Percentiles rank a stretch among this genome's conserved stretches.
Conservation (phyloP, 2,329 filamentous ascomycete genomes). For the Pestalotiopsis sp. region DNA sequence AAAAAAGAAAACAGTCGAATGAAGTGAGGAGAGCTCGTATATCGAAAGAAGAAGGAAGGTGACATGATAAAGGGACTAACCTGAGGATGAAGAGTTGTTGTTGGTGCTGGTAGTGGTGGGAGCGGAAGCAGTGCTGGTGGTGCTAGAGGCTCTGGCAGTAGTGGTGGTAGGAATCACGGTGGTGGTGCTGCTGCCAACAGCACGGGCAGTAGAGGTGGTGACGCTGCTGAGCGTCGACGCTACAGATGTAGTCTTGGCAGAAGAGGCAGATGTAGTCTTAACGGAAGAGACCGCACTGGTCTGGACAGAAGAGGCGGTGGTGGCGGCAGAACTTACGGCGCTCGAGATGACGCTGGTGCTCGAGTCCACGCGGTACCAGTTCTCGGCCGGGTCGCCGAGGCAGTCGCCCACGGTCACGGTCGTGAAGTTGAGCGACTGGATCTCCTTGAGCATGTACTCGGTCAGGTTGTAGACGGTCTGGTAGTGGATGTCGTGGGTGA, state of each 20-base stretch:
- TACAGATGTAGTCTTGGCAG: conserved; percentile 13
- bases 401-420: conserved; percentile 50
- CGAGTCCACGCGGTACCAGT: conserved; percentile 42
- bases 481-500: conserved; percentile 55
- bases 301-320: conserved; percentile 10
- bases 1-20: background rate
- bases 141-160: conserved; percentile 7
- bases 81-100: conserved; percentile 1
- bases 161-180: background rate
- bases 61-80: background rate
- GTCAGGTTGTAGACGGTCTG: conserved; percentile 46
- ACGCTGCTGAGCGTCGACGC: conserved; percentile 2
- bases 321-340: conserved; percentile 1
- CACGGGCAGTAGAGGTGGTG: conserved; percentile 17
- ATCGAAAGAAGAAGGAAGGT: background rate
- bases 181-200: background rate
- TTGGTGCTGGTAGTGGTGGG: background rate
- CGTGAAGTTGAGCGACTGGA: conserved; percentile 36
- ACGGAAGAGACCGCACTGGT: conserved; percentile 18
- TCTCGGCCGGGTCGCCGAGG: conserved; percentile 40
- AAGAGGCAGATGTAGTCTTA: conserved; percentile 18
- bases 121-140: conserved; percentile 7
- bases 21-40: background rate
- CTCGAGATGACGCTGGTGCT: conserved; percentile 2
- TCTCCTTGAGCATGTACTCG: conserved; percentile 32